Evolutionary conservation across 2,329 filamentous ascomycete species (phyloP).

Genomic region (Pseudocercospora pini-densiflorae): DNA sequence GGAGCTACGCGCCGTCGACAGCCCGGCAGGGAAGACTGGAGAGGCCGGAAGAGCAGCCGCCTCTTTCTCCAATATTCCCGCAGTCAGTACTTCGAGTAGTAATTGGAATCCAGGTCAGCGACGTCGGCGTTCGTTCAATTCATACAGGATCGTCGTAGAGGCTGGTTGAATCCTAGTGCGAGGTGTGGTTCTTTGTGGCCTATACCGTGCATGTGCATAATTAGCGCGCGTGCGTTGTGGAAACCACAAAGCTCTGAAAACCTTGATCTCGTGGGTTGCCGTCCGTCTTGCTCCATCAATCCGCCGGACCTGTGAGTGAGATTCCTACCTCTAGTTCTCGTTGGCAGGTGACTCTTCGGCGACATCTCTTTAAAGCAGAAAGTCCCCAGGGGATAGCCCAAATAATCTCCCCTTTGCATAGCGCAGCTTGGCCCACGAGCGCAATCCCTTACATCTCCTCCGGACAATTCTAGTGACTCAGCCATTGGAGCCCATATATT

Average conservation of each 20-base stretch:
- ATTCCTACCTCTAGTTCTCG: background rate
- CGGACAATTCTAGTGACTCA: slow-evolving; percentile 2
- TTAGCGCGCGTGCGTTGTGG: background rate
- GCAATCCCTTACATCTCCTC: background rate
- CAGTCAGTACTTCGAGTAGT: background rate
- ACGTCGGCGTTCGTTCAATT: background rate
- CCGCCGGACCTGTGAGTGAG: background rate
- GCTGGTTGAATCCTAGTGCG: background rate
- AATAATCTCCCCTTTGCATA: background rate
- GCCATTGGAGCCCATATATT: background rate
- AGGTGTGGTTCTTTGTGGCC: background rate
- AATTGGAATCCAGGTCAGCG: background rate
- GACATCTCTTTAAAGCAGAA: background rate
- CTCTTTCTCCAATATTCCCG: background rate
- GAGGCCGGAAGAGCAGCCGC: background rate
- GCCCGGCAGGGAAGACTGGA: background rate
- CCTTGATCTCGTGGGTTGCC: background rate
- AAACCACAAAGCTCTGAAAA: slow-evolving; percentile 2
- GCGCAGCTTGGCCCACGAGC: background rate
- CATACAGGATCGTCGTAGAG: background rate
- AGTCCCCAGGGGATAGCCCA: background rate
- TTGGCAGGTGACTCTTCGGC: background rate
- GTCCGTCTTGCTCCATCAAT: slow-evolving; percentile 1
- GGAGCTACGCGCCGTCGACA: background rate
- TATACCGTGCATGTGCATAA: background rate